phyloP scores from a whole-genome alignment of 2,329 filamentous ascomycete species.

The Fusarium drepaniforme region DNA sequence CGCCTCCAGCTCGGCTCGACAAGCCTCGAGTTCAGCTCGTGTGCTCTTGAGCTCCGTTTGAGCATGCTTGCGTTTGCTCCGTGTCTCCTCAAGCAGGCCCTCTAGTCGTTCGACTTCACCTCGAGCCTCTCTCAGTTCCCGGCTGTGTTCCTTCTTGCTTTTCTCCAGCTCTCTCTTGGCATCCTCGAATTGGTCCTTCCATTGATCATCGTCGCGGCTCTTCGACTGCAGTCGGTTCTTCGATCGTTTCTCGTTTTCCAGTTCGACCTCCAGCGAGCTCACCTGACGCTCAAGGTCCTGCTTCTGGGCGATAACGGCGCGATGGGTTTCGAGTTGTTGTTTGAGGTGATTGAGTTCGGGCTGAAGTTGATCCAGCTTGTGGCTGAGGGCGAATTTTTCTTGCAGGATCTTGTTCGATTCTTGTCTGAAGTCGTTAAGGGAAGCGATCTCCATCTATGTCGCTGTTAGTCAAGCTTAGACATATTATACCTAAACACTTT shows the following conservation, averaged over 20 bases:
- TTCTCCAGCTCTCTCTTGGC: slow-evolving; percentile 60
- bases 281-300: slow-evolving; percentile 83
- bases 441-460: slow-evolving; percentile 75
- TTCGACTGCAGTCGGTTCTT: slow-evolving; percentile 48
- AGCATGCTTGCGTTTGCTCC: slow-evolving; percentile 74
- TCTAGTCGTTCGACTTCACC: slow-evolving; percentile 74
- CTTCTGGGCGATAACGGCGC: slow-evolving; percentile 82
- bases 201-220: slow-evolving; percentile 56
- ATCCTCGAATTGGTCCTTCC: slow-evolving; percentile 51
- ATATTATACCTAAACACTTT: slow-evolving; percentile 7
- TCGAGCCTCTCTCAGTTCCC: slow-evolving; percentile 70
- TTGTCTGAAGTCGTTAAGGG: slow-evolving; percentile 74
- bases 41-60: slow-evolving; percentile 80
- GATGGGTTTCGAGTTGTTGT: slow-evolving; percentile 69
- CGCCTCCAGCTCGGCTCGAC: slow-evolving; percentile 57
- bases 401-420: slow-evolving; percentile 78
- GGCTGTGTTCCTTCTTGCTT: slow-evolving; percentile 60
- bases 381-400: slow-evolving; percentile 66
- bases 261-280: slow-evolving; percentile 80
- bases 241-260: slow-evolving; percentile 78
- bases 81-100: slow-evolving; percentile 70
- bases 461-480: slow-evolving; percentile 8
- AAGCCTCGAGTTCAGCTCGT: slow-evolving; percentile 54
- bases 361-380: slow-evolving; percentile 65
- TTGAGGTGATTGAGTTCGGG: slow-evolving; percentile 69